Evolutionary conservation across 2,329 filamentous ascomycete species (phyloP), one percentile per base, ranked within the genome.

Genomic region (Pseudogymnoascus sp.): DNA sequence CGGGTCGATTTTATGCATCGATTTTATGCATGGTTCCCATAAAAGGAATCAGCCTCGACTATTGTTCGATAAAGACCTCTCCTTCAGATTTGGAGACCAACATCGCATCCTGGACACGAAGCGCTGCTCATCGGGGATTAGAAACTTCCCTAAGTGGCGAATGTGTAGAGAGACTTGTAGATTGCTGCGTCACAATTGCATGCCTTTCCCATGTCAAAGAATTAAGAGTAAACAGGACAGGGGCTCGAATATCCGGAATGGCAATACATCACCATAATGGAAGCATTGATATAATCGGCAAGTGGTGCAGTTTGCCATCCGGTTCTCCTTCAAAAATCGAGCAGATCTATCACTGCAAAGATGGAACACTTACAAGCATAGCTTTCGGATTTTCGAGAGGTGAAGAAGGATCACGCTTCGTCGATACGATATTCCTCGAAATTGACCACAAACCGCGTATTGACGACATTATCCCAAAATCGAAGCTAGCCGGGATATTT

Each of bases 341-440:
- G 26, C 19, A 42, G 11, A 42, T 61, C 40, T 61, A 61, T 42
- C 21, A 61, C 40, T 21, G 2, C 26, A 42, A 23, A 11, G 15
- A 61, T 38, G 60, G 60, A 11, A 36, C n/a, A 13, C 60, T 61
- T 35, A 61, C 60, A 19, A 61, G n/a, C 33, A 35, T 61, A 61
- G 60, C 33, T 17, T 61, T 61, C 23, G 40, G 35, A 17, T 61
- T 61, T 4, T 42, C 31, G 15, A 35, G 57, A 19, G 28, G 15
- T 61, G 17, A 17, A 17, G 2, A 40, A 4, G 33, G 9, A 4
- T 3, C 60, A 61, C 8, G n/a, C 9, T n/a, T 6, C 13, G 60
- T 61, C 33, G 60, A 61, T 26, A n/a, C 2, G 0, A 38, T 61
- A 38, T 23, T n/a, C 60, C 21, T 61, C 35, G 17, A n/a, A 17